Evolutionary conservation across 2,329 filamentous ascomycete species (phyloP).

Genomic region (Colletotrichum echinochloae): DNA sequence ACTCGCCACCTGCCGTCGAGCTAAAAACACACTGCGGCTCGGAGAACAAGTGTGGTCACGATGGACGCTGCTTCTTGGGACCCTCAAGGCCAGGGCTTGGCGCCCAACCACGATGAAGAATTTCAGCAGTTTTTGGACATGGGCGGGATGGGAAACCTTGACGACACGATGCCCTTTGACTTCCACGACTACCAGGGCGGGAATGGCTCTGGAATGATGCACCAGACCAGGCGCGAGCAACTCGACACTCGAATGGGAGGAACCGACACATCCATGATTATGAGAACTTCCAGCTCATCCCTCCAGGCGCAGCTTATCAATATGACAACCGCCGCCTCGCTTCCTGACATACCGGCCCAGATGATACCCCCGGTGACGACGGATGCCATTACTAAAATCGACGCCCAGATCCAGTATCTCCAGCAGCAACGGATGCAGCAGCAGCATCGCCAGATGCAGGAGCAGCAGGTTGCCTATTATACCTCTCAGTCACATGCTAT

Average conservation of each 20-base stretch:
- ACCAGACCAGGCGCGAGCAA: slow-evolving; percentile 52
- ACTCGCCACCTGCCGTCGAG: neutral
- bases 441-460: slow-evolving; percentile 68
- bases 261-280: slow-evolving; percentile 54
- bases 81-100: slow-evolving; percentile 66
- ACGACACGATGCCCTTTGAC: slow-evolving; percentile 69
- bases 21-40: slow-evolving; percentile 11
- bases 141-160: slow-evolving; percentile 65
- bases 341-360: slow-evolving; percentile 59
- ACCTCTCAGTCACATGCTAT: slow-evolving; percentile 70
- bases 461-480: slow-evolving; percentile 62
- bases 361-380: slow-evolving; percentile 60
- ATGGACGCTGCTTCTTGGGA: slow-evolving; percentile 69
- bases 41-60: slow-evolving; percentile 51
- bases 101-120: slow-evolving; percentile 66
- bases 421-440: slow-evolving; percentile 73
- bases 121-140: slow-evolving; percentile 75
- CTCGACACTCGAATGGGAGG: slow-evolving; percentile 65
- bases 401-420: slow-evolving; percentile 74
- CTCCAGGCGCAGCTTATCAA: slow-evolving; percentile 59
- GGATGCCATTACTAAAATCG: slow-evolving; percentile 69
- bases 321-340: slow-evolving; percentile 60
- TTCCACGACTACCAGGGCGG: slow-evolving; percentile 65
- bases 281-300: slow-evolving; percentile 44
- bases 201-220: slow-evolving; percentile 55